Evolutionary conservation across 768 basidiomycete species (phyloP), one percentile per base, ranked within the genome.

Genomic region (Boletus rex-veris): DNA sequence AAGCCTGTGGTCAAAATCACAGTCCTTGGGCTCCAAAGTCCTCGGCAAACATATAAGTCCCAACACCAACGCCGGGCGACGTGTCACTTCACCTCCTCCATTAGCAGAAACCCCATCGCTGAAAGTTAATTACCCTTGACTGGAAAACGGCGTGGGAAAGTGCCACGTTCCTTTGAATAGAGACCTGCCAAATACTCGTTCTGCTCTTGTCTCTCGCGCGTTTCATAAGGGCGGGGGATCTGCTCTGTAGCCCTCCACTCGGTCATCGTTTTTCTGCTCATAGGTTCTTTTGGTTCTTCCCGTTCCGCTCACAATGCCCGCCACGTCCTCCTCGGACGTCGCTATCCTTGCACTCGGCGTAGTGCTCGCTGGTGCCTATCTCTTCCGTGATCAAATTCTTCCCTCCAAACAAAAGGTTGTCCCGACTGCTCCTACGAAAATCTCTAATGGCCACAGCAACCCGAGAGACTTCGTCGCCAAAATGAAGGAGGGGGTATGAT

Each of bases 391-490:
- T 71, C 84, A 86, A 66, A 70, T 93, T 10, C 91, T 91, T 60
- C 70, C 82, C 53, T 74, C 85, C 8, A 84, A 86, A 59, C 80
- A 82, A 19, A 89, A 85, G 67, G 62, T 75, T 10, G 73, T 77
- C 33, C 77, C 84, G 0, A 54, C 76, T 26, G 59, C 77, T 26
- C 68, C 80, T 31, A 78, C 80, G 49, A 72, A 74, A 38, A 39
- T 55, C 0, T 67, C 75, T 37, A 87, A 87, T 75, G 88, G 85
- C 45, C 82, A 81, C 53, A 88, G 84, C 2, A 92, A 97, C 65
- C 92, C 94, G n/a, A 78, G 95, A 41, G 93, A 98, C 71, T 97
- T 97, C 67, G 80, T 97, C 39, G 83, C 84, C 12, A 95, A 95
- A 76, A 94, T 98, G 92, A 90, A 93, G 74, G 85, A 88, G 56